Conservation (phyloP, 768 basidiomycete genomes). For the Lactarius vividus region DNA sequence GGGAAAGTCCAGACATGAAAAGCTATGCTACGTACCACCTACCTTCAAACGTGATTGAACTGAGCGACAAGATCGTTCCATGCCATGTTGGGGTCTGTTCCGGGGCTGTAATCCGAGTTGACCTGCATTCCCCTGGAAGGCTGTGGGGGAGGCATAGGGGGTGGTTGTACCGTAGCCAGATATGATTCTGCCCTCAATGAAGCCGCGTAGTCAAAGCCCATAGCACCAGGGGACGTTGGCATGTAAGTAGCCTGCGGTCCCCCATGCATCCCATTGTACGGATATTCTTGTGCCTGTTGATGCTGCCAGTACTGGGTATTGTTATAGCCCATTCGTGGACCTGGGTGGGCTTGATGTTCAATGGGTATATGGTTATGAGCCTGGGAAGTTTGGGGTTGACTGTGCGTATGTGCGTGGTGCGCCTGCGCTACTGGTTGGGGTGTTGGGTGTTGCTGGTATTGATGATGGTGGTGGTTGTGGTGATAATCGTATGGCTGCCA, state of each 20-base stretch:
- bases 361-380: conserved; percentile 17
- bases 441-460: conserved; percentile 11
- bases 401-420: conserved; percentile 14
- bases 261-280: conserved; percentile 19
- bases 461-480: conserved; percentile 8
- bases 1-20: background rate
- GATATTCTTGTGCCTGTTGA: conserved; percentile 19
- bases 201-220: conserved; percentile 28
- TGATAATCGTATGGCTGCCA: conserved; percentile 20
- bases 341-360: conserved; percentile 19
- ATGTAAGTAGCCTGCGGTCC: conserved; percentile 10
- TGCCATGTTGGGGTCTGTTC: conserved; percentile 26
- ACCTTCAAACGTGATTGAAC: conserved; percentile 27
- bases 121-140: conserved; percentile 17
- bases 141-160: conserved; percentile 15
- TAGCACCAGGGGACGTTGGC: conserved; percentile 22
- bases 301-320: conserved; percentile 28
- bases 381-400: conserved; percentile 13
- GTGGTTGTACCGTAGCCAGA: conserved; percentile 12
- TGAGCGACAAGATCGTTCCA: conserved; percentile 29
- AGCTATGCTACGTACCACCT: conserved; percentile 2
- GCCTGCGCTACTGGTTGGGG: conserved; percentile 5
- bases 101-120: conserved; percentile 24
- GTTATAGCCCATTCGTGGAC: conserved; percentile 20
- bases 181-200: conserved; percentile 27